Evolutionary conservation across 2,329 filamentous ascomycete species (phyloP).

Genomic region (Rugonectria rugulosa): DNA sequence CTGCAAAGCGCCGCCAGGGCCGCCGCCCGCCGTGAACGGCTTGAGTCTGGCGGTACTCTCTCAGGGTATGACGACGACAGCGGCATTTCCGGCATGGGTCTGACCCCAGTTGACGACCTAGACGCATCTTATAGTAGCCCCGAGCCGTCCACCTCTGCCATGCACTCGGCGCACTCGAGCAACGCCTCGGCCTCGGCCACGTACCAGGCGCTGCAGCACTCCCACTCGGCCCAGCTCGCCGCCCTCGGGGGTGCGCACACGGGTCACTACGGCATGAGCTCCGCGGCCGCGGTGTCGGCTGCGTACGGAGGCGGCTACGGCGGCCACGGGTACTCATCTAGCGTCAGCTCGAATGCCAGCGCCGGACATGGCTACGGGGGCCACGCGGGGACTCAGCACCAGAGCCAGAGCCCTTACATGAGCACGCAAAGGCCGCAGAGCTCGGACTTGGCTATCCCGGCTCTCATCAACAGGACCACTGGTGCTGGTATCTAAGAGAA

Average conservation of each 20-base stretch:
- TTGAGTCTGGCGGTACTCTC: slow-evolving; percentile 52
- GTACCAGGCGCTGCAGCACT: slow-evolving; percentile 32
- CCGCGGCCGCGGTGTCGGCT: not conserved
- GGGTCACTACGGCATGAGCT: slow-evolving; percentile 35
- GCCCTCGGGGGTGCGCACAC: slow-evolving; percentile 17
- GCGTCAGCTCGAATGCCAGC: slow-evolving; percentile 58
- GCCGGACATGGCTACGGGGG: slow-evolving; percentile 44
- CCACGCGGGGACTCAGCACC: slow-evolving; percentile 37
- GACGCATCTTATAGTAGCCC: slow-evolving; percentile 65
- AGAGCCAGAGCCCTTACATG: slow-evolving; percentile 57
- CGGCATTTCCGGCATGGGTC: slow-evolving; percentile 69
- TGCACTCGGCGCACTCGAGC: slow-evolving; percentile 45
- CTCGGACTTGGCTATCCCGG: slow-evolving; percentile 68
- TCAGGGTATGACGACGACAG: slow-evolving; percentile 73
- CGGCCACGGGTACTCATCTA: slow-evolving; percentile 60
- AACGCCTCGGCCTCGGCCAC: slow-evolving; percentile 45
- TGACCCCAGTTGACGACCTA: slow-evolving; percentile 66
- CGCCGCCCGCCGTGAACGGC: slow-evolving; percentile 69
- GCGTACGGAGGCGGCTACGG: slow-evolving; percentile 35
- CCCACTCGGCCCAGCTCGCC: slow-evolving; percentile 33
- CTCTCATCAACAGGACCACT: slow-evolving; percentile 62
- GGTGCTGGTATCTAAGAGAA: slow-evolving; percentile 35
- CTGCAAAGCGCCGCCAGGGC: slow-evolving; percentile 74
- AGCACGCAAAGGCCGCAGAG: slow-evolving; percentile 58
- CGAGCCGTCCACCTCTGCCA: slow-evolving; percentile 55